Percentiles rank a stretch among this genome's conserved stretches.
These are phyloP conservation scores for Incumbomyces delicatus DNA, from an alignment of 2,329 filamentous ascomycete genomes.

Conservation along the genomic window DNA sequence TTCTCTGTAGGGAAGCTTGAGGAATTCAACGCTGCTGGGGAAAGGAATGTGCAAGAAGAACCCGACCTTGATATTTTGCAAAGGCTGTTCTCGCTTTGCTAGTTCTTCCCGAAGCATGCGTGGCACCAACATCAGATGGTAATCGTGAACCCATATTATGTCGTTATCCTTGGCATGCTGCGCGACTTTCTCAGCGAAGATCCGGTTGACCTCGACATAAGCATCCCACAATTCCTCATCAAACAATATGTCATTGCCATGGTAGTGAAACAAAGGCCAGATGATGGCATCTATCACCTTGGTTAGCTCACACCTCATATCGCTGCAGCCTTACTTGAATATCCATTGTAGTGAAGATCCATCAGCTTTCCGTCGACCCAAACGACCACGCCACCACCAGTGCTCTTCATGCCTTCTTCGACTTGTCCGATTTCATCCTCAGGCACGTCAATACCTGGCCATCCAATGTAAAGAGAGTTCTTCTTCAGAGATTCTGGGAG, in stretches of 20 bases:
- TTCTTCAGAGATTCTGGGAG: constrained; percentile 63
- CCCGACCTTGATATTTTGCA: constrained; percentile 83
- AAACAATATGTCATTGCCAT: constrained; percentile 96
- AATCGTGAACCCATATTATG: constrained; percentile 96
- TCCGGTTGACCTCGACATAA: constrained; percentile 83
- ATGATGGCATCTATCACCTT: constrained; percentile 72
- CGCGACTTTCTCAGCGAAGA: constrained; percentile 81
- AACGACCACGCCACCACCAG: constrained; percentile 82
- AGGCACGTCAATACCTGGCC: constrained; percentile 87
- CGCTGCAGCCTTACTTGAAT: constrained; percentile 61
- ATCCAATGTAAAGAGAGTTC: constrained; percentile 96
- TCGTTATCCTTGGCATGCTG: constrained; percentile 87
- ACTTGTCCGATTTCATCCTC: constrained; percentile 68
- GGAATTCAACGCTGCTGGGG: constrained; percentile 92
- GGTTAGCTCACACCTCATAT: neutral
- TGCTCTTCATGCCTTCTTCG: constrained; percentile 67
- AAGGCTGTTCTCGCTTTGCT: constrained; percentile 58
- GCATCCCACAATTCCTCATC: constrained; percentile 90
- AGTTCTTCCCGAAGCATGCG: constrained; percentile 91
- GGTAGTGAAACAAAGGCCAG: constrained; percentile 98
- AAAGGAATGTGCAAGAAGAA: constrained; percentile 98
- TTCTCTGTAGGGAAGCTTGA: constrained; percentile 86
- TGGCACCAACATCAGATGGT: constrained; percentile 93
- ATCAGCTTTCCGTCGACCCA: constrained; percentile 90
- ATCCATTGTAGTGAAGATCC: constrained; percentile 94